These are phyloP conservation scores for Stephania cephalantha DNA, from an alignment of 164 flowering plant species.

Conservation along the genomic window DNA sequence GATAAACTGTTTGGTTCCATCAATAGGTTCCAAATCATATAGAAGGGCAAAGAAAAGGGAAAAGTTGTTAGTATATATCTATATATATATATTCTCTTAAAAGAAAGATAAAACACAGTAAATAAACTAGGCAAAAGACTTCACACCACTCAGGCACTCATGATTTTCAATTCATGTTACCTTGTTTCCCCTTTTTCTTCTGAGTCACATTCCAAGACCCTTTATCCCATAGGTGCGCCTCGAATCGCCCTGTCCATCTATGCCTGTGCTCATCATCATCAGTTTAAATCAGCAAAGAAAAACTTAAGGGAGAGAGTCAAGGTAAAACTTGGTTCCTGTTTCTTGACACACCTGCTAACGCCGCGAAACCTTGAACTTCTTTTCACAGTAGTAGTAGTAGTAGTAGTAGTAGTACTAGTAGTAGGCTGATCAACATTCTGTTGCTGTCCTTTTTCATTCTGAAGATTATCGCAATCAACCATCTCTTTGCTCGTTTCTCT, in stretches of 20 bases:
- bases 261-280: constrained; percentile 30
- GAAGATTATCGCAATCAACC: constrained; percentile 4
- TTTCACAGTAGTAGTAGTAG: constrained; percentile 34
- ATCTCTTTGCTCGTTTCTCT: constrained; percentile 19
- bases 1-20: constrained; percentile 36
- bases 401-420: constrained; percentile 20
- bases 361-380: constrained; percentile 61
- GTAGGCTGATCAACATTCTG: constrained; percentile 28
- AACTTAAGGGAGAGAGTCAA: background rate
- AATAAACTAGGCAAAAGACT: background rate
- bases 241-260: constrained; percentile 63
- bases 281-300: background rate
- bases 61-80: background rate
- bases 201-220: constrained; percentile 61
- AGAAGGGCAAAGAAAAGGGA: constrained; percentile 4
- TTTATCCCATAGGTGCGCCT: constrained; percentile 74
- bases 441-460: constrained; percentile 12
- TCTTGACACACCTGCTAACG: constrained; percentile 42
- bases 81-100: background rate
- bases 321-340: background rate
- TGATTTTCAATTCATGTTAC: constrained; percentile 17
- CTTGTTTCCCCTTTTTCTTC: constrained; percentile 65
- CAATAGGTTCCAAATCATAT: background rate
- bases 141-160: background rate
- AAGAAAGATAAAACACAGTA: background rate